Evolutionary conservation across 805 yeast genomes (phyloP), one percentile per base, ranked within the genome.

Genomic region (Lipomyces sp.): DNA sequence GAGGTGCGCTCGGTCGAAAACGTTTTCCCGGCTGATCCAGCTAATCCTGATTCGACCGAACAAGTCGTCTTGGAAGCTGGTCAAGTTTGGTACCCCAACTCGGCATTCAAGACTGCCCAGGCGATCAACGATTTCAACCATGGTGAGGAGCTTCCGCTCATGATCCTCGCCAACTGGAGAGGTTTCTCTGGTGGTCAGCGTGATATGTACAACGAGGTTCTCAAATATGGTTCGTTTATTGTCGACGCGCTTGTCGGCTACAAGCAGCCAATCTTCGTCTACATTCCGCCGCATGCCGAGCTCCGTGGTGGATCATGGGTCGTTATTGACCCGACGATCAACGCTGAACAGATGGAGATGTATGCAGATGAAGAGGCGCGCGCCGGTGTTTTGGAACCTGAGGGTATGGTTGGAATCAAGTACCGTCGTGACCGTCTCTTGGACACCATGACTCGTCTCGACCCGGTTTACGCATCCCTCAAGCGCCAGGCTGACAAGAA

Each of bases 271-370:
- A 90, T 95, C 72, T 89, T 95, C 81, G 92, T 95, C 33, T 95
- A 95, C 80, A 94, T 95, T 78, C 99, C 99, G 61, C 99, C 99
- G 66, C 87, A 90, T 72, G 99, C 98, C 79, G 99, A 95, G 81
- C 85, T 95, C 73, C 90, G 99, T 86, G 99, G 99, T 83, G 99
- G 99, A 78, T 94, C 99, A 33, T 95, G 99, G 99, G 99, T 96
- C 64, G 99, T 95, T 73, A 97, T 95, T 77, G 99, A 95, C 80
- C 98, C 99, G 71, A 91, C 98, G 60, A 95, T 95, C 82, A 95
- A 96, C 80, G 80, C 90, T 57, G 98, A 93, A 70, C 91, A 91
- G 90, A 96, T 95, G 97, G 99, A 95, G 82, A 94, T 95, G 98
- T 95, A 94, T 75, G 98, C 98, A 30, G 99, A 96, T 79, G 89